phyloP scores from a whole-genome alignment of 2,329 filamentous ascomycete genomes.

The Penicillium janthinellum region DNA sequence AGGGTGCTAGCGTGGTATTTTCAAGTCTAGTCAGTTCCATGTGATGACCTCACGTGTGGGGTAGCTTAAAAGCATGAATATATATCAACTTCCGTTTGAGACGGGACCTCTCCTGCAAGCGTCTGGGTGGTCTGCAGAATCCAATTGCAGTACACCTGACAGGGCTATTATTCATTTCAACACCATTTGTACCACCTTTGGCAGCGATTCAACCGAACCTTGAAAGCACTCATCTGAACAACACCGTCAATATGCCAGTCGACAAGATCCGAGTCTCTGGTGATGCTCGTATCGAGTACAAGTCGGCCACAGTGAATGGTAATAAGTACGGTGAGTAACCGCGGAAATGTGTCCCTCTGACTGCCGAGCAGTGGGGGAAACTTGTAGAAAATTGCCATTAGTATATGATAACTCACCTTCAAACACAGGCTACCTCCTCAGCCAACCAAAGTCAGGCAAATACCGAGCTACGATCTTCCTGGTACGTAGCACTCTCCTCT shows the following conservation, averaged over 20 bases:
- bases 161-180: background rate
- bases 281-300: conserved; percentile 68
- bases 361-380: background rate
- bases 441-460: conserved; percentile 46
- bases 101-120: background rate
- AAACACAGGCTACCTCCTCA: conserved; percentile 56
- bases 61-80: background rate
- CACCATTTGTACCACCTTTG: background rate
- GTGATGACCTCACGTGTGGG: background rate
- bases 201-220: background rate
- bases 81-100: conserved; percentile 2
- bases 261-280: conserved; percentile 65
- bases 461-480: conserved; percentile 58
- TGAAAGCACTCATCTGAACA: background rate
- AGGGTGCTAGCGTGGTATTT: background rate
- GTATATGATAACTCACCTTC: background rate
- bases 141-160: background rate
- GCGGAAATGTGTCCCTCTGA: background rate
- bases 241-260: conserved; percentile 47
- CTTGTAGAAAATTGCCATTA: background rate
- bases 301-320: conserved; percentile 65
- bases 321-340: conserved; percentile 63
- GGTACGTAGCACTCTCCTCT: conserved; percentile 34
- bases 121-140: background rate
- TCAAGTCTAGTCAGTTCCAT: background rate